A percentile compares a stretch with the other conserved stretches of the same genome.
These are phyloP conservation scores for Lentinula sp. DNA, from an alignment of 768 basidiomycete genomes.

Conservation along the genomic window DNA sequence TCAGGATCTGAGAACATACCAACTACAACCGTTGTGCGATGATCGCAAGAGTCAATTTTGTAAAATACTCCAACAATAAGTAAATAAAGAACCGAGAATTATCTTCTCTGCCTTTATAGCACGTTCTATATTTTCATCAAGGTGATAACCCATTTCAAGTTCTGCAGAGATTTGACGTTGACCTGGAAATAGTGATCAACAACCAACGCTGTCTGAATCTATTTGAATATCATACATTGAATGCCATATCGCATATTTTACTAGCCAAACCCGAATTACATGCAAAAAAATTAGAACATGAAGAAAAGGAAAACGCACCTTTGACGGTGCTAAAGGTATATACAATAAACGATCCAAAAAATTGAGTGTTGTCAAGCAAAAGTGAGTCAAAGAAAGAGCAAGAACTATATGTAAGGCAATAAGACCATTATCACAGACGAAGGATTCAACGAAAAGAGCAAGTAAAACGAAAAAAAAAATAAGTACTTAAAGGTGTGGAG, in stretches of 20 bases:
- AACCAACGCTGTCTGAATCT: background rate
- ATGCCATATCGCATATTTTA: background rate
- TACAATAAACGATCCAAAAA: background rate
- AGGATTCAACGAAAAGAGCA: background rate
- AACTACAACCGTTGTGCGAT: no score
- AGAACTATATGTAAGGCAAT: background rate
- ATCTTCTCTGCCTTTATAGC: no score
- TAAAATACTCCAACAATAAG: no score
- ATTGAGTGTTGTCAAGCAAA: background rate
- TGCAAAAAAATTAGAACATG: background rate
- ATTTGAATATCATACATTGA: background rate
- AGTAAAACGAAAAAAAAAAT: background rate
- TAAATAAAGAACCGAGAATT: no score
- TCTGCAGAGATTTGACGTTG: no score
- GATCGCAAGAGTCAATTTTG: no score
- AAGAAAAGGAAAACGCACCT: background rate
- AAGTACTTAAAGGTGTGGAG: background rate
- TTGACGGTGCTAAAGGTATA: background rate
- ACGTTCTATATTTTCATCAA: no score
- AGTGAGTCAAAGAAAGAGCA: background rate
- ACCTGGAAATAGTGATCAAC: no score
- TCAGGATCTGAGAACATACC: no score
- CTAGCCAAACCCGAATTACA: background rate
- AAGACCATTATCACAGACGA: background rate
- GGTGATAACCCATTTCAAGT: no score